Base-by-base conservation (phyloP, 495 filamentous ascomycete species). In the Copromyces sp. region DNA sequence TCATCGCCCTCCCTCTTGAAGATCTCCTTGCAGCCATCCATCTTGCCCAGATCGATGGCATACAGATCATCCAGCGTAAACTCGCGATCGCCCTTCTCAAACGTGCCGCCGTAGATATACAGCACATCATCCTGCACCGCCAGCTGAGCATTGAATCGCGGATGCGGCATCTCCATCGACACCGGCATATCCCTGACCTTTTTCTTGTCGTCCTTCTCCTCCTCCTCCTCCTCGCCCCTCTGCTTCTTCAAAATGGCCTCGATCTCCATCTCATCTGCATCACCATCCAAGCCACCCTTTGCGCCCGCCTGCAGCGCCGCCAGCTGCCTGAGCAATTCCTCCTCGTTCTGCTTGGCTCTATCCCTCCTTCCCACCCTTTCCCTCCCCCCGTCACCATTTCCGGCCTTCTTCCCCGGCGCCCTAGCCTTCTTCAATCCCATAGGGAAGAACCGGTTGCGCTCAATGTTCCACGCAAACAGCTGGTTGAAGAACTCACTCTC, bases 401-500 rank as follows among this genome's bases (percentile, higher is more conserved):
- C 85, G 3, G 69, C 53, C 78, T 91, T 90, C 80, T 92, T 91
- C 42, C 81, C 85, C 9, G 82, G 82, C n/a, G 44, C 20, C 68
- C 89, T 87, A 24, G 93, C 87, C 73, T 92, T 91, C 45, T 94
- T 86, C 59, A 98, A 82, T n/a, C 82, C 83, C 68, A 98, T 82
- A 9, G 89, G 92, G 81, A 98, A 97, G 81, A 95, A 99, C 11
- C 95, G 87, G 74, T 99, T 99, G 47, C 94, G 87, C 73, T 99
- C 95, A 32, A 94, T 90, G 74, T 94, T 97, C 93, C 94, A 98
- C 24, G 93, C 92, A 77, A 90, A 95, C 24, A 98, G 79, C 40
- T 87, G 85, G 77, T 97, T 93, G 80, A 98, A 98, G 81, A 99
- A 99, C 77, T 97, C 93, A 77, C 92, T 95, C 20, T 98, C 94